Evolutionary conservation across 192 early-diverging fungal species (phyloP), one percentile per base, ranked within the genome.

Genomic region (Radiomyces spectabilis): DNA sequence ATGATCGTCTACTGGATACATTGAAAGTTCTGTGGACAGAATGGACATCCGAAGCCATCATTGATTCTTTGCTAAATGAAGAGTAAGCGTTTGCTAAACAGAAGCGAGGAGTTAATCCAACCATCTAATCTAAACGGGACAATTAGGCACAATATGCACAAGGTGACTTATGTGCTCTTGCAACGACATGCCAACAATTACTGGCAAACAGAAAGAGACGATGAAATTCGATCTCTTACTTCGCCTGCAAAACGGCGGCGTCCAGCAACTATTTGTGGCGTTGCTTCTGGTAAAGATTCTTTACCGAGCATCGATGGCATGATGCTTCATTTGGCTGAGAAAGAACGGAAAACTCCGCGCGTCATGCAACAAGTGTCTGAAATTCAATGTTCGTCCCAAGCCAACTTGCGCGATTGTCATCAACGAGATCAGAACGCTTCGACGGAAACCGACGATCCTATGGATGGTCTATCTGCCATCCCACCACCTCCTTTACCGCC

Each of bases 71-170:
- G 8, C 29, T 68, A 26, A 61, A 57, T 40, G 25, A 61, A 18
- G 42, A 59, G 64, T 66, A 60, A 48, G 41, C 35, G 2, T 8
- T 35, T 35, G 33, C n/a, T 41, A 43, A 41, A 50, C 4, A 41
- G 3, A 19, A 53, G n/a, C n/a, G 16, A 18, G 27, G 30, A 48
- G 30, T 31, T 18, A 24, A 26, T 6, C 29, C 24, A 48, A 2
- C 6, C 13, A 18, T 32, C 16, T 43, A 32, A 31, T 31, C 24
- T 15, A 44, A 51, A 16, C 5, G n/a, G 7, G n/a, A 42, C 5
- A 35, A 35, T 18, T 35, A 66, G 64, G 22, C 41, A 68, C 6
- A 68, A 68, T 30, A 68, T 68, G 65, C 54, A 68, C 35, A 68
- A 68, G 19, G 65, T 68, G 8, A 61, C 65, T 0, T 68, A 68